A percentile compares a stretch with the other conserved stretches of the same genome.
Evolutionary conservation across 2,329 filamentous ascomycete genomes (phyloP).

Genomic region (Tolypocladium album): DNA sequence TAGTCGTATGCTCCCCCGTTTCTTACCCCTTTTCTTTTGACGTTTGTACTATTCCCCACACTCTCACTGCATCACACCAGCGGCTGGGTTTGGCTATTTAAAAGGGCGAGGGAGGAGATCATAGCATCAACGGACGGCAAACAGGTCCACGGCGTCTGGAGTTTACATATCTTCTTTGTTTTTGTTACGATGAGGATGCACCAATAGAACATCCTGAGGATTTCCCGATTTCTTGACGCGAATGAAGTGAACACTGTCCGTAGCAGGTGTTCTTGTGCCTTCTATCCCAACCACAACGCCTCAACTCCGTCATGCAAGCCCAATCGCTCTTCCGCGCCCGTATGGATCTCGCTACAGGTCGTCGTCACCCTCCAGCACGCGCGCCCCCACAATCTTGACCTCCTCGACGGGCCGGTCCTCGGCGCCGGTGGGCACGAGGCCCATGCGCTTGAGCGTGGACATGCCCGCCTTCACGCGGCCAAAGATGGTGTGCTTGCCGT

Average conservation of each 20-base stretch:
- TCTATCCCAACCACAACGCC: background rate
- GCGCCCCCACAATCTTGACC: constrained; percentile 67
- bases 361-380: constrained; percentile 52
- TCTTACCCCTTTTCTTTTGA: constrained; percentile 1
- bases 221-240: background rate
- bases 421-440: constrained; percentile 68
- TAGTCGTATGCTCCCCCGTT: background rate
- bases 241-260: background rate
- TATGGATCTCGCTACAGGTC: constrained; percentile 3
- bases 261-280: background rate
- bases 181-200: background rate
- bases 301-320: background rate
- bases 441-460: constrained; percentile 77
- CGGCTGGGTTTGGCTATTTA: constrained; percentile 8
- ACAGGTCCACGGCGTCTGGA: constrained; percentile 9
- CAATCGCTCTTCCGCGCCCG: background rate
- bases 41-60: constrained; percentile 7
- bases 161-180: background rate
- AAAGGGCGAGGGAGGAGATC: constrained; percentile 3
- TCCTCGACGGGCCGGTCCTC: constrained; percentile 77
- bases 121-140: constrained; percentile 10
- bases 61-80: constrained; percentile 6
- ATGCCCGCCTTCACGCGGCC: constrained; percentile 80
- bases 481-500: constrained; percentile 96
- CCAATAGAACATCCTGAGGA: constrained; percentile 1